A percentile compares a stretch with the other conserved stretches of the same genome.
These are phyloP conservation scores for Heliamphora pulchella DNA, from an alignment of 179 eudicot genomes.

Conservation along the genomic window DNA sequence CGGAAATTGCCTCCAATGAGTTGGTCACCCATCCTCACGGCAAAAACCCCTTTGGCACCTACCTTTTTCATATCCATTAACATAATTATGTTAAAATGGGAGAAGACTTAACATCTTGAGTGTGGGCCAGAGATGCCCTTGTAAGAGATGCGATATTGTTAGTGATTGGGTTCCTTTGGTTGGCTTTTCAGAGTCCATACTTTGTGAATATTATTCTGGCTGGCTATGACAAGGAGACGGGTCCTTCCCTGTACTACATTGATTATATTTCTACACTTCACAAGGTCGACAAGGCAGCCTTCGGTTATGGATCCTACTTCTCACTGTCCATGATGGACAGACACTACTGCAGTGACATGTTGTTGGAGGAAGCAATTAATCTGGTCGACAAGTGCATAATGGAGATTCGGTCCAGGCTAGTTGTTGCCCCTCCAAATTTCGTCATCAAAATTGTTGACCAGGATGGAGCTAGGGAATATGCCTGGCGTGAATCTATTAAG, in stretches of 20 bases:
- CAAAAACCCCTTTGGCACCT: no score
- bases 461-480: constrained; percentile 76
- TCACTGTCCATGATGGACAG: constrained; percentile 91
- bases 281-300: constrained; percentile 88
- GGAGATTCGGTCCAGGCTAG: constrained; percentile 67
- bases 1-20: background rate
- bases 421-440: constrained; percentile 82
- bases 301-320: constrained; percentile 89
- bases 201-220: constrained; percentile 70
- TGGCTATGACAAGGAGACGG: constrained; percentile 80
- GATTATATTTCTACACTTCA: constrained; percentile 88
- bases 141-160: background rate
- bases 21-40: no score
- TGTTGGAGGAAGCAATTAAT: constrained; percentile 71
- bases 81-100: background rate
- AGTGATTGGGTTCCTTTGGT: background rate
- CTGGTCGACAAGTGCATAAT: constrained; percentile 68
- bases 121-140: background rate
- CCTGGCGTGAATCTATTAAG: constrained; percentile 73
- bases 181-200: constrained; percentile 65
- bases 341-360: constrained; percentile 65
- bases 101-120: background rate
- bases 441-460: constrained; percentile 84
- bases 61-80: background rate
- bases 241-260: constrained; percentile 75